phyloP scores from a whole-genome alignment of 73 alveolate species.

The Symbiodinium natans region DNA sequence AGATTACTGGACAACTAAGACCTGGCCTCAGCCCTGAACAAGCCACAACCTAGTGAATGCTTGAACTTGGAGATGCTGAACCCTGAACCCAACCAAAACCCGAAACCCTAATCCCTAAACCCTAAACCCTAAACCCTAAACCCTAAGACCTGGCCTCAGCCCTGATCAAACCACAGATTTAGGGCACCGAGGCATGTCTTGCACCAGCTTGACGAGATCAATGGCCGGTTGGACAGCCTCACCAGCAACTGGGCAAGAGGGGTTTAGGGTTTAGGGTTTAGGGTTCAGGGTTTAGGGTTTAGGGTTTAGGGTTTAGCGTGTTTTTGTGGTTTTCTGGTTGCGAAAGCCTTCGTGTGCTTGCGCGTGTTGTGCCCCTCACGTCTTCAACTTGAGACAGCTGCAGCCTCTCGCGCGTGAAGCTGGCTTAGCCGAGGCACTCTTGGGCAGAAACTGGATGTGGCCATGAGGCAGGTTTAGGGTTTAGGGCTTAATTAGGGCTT shows the following conservation, averaged over 20 bases:
- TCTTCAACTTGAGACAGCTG: too few species aligned
- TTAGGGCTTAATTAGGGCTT: neutral
- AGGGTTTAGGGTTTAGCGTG: neutral
- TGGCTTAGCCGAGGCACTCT: neutral
- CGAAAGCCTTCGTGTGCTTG: too few species aligned
- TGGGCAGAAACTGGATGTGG: conserved; percentile 47
- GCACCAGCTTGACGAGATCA: conserved; percentile 68
- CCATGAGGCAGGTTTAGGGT: conserved; percentile 17
- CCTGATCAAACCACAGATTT: too few species aligned
- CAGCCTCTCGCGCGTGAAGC: too few species aligned
- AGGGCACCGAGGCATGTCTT: conserved; percentile 7
- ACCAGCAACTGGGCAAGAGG: neutral
- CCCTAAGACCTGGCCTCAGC: too few species aligned
- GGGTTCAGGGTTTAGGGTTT: neutral
- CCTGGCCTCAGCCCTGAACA: too few species aligned
- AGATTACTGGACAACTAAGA: too few species aligned
- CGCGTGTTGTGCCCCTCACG: too few species aligned
- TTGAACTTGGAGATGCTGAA: too few species aligned
- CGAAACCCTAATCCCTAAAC: neutral
- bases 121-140: neutral
- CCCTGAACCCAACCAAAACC: too few species aligned
- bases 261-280: neutral
- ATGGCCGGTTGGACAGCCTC: conserved; percentile 15
- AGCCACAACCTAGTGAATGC: too few species aligned
- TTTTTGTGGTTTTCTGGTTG: too few species aligned